These are phyloP conservation scores for Metschnikowia gruessii DNA, from an alignment of 805 yeast species.

Conservation along the genomic window DNA sequence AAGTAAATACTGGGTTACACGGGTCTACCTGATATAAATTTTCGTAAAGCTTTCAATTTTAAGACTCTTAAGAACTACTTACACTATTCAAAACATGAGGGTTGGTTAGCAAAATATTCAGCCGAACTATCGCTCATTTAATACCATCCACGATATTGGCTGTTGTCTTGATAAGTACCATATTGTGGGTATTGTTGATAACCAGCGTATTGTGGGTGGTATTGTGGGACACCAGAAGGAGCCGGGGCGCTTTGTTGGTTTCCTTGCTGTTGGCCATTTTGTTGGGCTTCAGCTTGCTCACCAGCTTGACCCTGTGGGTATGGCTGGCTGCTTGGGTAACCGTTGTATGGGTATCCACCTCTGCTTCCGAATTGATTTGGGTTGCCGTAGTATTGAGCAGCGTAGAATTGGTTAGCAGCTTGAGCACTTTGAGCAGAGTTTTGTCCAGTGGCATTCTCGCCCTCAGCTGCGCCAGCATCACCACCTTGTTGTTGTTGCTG, in stretches of 20 bases:
- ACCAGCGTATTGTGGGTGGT: conserved; percentile 43
- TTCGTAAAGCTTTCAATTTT: neutral
- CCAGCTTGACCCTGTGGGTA: conserved; percentile 18
- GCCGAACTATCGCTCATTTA: conserved; percentile 17
- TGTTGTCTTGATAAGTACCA: conserved; percentile 42
- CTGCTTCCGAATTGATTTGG: conserved; percentile 23
- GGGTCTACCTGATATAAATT: too few species aligned
- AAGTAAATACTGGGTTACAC: too few species aligned
- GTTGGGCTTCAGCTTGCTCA: conserved; percentile 20
- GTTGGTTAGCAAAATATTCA: neutral
- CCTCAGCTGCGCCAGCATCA: conserved; percentile 14
- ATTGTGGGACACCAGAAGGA: conserved; percentile 22
- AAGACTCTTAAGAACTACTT: conserved; percentile 4
- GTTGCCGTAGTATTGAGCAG: conserved; percentile 21
- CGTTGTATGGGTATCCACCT: conserved; percentile 24
- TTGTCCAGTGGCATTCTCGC: conserved; percentile 16
- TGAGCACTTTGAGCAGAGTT: conserved; percentile 15
- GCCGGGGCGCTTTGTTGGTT: conserved; percentile 20
- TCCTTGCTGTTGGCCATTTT: conserved; percentile 26
- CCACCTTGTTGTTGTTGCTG: conserved; percentile 15
- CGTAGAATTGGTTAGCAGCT: conserved; percentile 20
- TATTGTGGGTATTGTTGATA: conserved; percentile 49
- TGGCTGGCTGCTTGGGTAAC: conserved; percentile 21
- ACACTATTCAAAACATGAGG: conserved; percentile 5
- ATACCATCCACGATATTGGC: conserved; percentile 46